phyloP scores from a whole-genome alignment of 129 eudicot species.

The Ambrosia artemisiifolia region DNA sequence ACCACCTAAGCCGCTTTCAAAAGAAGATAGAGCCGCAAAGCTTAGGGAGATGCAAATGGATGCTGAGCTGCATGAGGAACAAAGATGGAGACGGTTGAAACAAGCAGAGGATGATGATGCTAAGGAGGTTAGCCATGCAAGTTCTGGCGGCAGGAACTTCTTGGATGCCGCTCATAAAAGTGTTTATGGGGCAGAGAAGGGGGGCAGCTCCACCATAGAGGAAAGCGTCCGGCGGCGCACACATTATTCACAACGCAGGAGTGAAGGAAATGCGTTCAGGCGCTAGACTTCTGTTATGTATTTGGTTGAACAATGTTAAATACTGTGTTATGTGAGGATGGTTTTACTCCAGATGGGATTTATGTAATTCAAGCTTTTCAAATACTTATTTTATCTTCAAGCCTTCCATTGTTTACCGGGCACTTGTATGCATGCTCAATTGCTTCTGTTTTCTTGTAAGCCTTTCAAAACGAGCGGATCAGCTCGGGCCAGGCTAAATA shows the following conservation, averaged over 20 bases:
- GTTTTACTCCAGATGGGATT: neutral
- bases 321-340: neutral
- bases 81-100: slow-evolving; percentile 85
- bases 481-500: too few relatives aligned
- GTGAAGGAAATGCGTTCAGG: slow-evolving; percentile 82
- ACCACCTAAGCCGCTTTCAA: slow-evolving; percentile 43
- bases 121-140: slow-evolving; percentile 49
- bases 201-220: slow-evolving; percentile 92
- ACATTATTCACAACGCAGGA: slow-evolving; percentile 63
- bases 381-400: neutral
- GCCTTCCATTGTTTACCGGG: too few relatives aligned
- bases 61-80: slow-evolving; percentile 91
- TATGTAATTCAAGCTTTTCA: neutral
- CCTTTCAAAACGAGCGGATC: too few relatives aligned
- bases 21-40: slow-evolving; percentile 84
- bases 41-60: slow-evolving; percentile 86
- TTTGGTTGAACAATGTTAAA: neutral
- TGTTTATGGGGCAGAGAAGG: slow-evolving; percentile 81
- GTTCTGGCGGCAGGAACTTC: slow-evolving; percentile 54
- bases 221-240: slow-evolving; percentile 94
- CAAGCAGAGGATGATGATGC: slow-evolving; percentile 84
- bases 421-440: neutral
- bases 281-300: slow-evolving; percentile 22
- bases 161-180: slow-evolving; percentile 74
- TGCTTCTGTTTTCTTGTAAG: neutral